Conservation (phyloP, 768 basidiomycete species). For the Albatrellus ellisii region DNA sequence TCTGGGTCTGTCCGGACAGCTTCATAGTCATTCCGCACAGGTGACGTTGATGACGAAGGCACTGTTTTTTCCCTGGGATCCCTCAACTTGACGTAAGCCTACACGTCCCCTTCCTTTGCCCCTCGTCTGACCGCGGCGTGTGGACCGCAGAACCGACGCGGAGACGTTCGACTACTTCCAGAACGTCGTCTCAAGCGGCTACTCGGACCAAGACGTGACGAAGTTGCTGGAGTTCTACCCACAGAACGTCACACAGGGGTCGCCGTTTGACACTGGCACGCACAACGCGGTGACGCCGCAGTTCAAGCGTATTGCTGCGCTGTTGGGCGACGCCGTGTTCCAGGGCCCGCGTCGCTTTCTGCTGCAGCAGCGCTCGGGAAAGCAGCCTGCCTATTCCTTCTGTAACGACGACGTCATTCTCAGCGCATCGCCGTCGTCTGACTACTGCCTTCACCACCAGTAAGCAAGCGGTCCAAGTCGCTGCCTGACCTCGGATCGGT, state of each 20-base stretch:
- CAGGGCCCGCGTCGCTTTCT: background rate
- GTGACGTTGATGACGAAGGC: conserved; percentile 11
- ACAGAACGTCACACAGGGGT: background rate
- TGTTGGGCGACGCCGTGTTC: conserved; percentile 16
- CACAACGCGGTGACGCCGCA: conserved; percentile 7
- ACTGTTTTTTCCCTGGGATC: conserved; percentile 2
- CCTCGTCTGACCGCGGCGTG: background rate
- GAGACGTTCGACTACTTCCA: background rate
- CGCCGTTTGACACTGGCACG: conserved; percentile 5
- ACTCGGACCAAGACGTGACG: background rate
- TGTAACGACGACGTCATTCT: conserved; percentile 12
- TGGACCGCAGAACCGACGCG: background rate
- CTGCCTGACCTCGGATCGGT: background rate
- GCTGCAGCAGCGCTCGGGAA: background rate
- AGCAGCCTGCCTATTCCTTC: background rate
- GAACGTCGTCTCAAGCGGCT: background rate
- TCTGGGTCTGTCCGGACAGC: too few relatives aligned
- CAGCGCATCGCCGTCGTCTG: conserved; percentile 5
- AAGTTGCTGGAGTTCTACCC: background rate
- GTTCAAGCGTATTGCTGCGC: conserved; percentile 19
- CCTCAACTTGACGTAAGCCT: conserved; percentile 1
- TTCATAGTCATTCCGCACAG: conserved; percentile 1
- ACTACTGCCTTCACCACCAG: background rate
- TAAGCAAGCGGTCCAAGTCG: background rate
- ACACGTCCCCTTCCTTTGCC: background rate